These are phyloP conservation scores for Heimioporus sp. DNA, from an alignment of 768 basidiomycete species.

Conservation along the genomic window DNA sequence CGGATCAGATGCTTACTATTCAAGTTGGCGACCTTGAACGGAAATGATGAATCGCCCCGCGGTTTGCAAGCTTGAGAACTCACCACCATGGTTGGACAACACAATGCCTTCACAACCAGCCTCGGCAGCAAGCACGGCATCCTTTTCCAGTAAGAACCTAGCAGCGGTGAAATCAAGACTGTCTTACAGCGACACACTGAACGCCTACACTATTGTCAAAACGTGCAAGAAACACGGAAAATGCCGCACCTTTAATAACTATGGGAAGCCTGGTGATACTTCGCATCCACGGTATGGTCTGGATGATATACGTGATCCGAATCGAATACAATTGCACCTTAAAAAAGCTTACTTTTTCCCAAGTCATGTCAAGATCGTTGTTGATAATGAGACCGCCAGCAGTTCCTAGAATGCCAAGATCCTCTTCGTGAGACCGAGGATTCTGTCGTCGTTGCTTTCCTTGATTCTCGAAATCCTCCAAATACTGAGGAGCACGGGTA, in stretches of 20 bases:
- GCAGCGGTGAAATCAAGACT: neutral
- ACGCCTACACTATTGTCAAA: constrained; percentile 45
- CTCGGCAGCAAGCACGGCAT: constrained; percentile 81
- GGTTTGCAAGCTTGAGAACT: constrained; percentile 3
- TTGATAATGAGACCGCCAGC: constrained; percentile 65
- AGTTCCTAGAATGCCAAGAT: constrained; percentile 51
- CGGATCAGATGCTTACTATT: constrained; percentile 51
- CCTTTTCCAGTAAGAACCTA: constrained; percentile 42
- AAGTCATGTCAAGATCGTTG: constrained; percentile 76
- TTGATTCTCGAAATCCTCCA: constrained; percentile 53
- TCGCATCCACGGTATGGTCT: constrained; percentile 79
- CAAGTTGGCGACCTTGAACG: constrained; percentile 64
- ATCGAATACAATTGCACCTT: neutral
- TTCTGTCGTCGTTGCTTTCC: constrained; percentile 27
- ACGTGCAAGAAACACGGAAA: neutral
- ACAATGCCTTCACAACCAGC: constrained; percentile 86
- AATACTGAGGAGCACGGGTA: constrained; percentile 54
- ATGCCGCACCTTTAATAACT: constrained; percentile 61
- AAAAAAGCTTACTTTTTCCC: constrained; percentile 52
- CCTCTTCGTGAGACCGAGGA: constrained; percentile 31
- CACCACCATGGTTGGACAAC: constrained; percentile 89
- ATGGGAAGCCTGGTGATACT: constrained; percentile 68
- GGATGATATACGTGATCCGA: neutral
- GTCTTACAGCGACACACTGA: constrained; percentile 63
- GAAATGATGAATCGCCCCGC: neutral